Percentiles rank a stretch among this genome's conserved stretches.
These are phyloP conservation scores for Fusarium udum DNA, from an alignment of 2,329 filamentous ascomycete species.

Conservation along the genomic window DNA sequence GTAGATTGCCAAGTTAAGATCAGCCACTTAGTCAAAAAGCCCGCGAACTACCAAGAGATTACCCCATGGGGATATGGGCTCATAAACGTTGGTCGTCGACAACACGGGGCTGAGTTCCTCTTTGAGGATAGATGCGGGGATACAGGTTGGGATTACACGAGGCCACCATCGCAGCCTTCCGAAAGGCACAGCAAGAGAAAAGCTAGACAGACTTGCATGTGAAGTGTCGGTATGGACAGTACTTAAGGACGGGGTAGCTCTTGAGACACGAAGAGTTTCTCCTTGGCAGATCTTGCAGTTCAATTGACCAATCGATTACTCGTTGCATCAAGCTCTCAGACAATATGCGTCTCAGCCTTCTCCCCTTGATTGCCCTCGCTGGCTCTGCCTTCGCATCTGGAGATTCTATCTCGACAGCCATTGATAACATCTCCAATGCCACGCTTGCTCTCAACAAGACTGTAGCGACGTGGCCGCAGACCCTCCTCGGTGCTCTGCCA, in stretches of 20 bases:
- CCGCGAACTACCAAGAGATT: conserved; percentile 11
- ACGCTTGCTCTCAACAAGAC: conserved; percentile 48
- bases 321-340: conserved; percentile 18
- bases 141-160: conserved; percentile 30
- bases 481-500: conserved; percentile 50
- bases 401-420: conserved; percentile 48
- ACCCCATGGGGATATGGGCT: conserved; percentile 31
- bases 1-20: conserved; percentile 25
- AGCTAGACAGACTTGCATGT: conserved; percentile 14
- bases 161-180: conserved; percentile 28
- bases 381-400: conserved; percentile 46
- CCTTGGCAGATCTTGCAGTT: conserved; percentile 19
- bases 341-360: conserved; percentile 40
- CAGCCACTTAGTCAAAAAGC: conserved; percentile 22
- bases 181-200: conserved; percentile 1
- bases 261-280: background rate
- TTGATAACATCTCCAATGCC: conserved; percentile 47
- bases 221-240: conserved; percentile 14
- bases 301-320: conserved; percentile 32
- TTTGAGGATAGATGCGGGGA: conserved; percentile 39
- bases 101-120: conserved; percentile 27
- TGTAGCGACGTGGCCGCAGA: conserved; percentile 52
- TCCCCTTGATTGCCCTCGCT: conserved; percentile 38
- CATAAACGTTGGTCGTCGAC: conserved; percentile 8
- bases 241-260: conserved; percentile 26